Percentiles rank a stretch among this genome's conserved stretches.
Conservation (phyloP, 139 green algal species). For the Yamagishiella unicocca region DNA sequence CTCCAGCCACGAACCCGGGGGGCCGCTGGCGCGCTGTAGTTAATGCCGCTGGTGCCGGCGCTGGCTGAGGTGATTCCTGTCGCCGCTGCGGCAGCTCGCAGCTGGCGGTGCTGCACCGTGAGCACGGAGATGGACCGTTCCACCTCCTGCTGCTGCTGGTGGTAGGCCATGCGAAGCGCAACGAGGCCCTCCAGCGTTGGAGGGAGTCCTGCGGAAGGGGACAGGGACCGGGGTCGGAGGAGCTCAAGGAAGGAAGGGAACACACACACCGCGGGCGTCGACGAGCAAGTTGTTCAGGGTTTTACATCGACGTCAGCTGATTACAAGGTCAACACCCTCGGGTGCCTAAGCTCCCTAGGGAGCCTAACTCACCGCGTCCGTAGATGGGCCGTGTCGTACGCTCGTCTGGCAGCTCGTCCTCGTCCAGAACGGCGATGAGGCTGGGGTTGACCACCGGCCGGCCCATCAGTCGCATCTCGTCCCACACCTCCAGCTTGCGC, state of each 20-base stretch:
- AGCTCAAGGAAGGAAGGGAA: no score
- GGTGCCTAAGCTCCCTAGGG: no score
- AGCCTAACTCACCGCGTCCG: neutral
- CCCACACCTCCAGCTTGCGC: conserved; percentile 11
- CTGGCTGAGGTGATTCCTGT: no score
- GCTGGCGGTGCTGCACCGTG: neutral
- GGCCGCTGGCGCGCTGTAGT: neutral
- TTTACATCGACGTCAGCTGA: no score
- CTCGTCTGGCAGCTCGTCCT: conserved; percentile 21
- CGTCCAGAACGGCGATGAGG: conserved; percentile 23
- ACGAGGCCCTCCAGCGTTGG: neutral
- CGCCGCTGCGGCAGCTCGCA: neutral
- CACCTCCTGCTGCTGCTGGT: no score
- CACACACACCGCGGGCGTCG: no score
- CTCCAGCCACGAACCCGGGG: neutral
- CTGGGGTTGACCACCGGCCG: neutral
- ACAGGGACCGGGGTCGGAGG: no score
- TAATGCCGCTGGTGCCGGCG: neutral
- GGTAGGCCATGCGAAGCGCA: neutral
- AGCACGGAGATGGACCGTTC: neutral
- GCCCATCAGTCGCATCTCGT: conserved; percentile 20
- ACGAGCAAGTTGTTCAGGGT: no score
- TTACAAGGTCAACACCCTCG: no score
- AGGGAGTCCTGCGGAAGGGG: neutral
- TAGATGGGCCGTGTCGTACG: neutral